A percentile compares a stretch with the other conserved stretches of the same genome.
Evolutionary conservation across 768 basidiomycete species (phyloP).

Genomic region (Gloeopeniophorella convolvens): DNA sequence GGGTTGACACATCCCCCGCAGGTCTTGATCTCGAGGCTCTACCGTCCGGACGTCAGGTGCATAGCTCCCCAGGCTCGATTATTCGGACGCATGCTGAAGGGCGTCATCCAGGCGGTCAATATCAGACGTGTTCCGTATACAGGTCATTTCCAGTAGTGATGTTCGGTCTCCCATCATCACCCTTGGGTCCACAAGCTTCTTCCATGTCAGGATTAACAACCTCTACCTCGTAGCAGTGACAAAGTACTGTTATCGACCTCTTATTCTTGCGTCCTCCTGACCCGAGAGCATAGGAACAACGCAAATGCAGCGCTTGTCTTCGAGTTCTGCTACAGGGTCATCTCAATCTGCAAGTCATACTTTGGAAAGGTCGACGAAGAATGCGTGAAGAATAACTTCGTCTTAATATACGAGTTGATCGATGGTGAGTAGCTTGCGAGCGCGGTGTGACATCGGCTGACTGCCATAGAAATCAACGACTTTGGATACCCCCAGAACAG

Average conservation of each 20-base stretch:
- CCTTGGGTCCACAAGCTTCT: slow-evolving; percentile 96
- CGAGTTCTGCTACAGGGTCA: slow-evolving; percentile 96
- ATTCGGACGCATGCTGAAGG: not conserved
- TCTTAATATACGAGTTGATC: slow-evolving; percentile 94
- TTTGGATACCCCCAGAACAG: slow-evolving; percentile 99
- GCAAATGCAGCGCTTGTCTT: slow-evolving; percentile 97
- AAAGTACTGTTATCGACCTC: slow-evolving; percentile 51
- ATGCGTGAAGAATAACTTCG: slow-evolving; percentile 98
- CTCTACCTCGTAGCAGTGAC: slow-evolving; percentile 94
- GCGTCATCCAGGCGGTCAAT: slow-evolving; percentile 73
- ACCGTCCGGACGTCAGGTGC: slow-evolving; percentile 95
- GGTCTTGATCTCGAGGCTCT: slow-evolving; percentile 95
- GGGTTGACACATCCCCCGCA: slow-evolving; percentile 27
- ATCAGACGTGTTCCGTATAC: slow-evolving; percentile 96
- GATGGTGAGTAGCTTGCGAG: slow-evolving; percentile 57
- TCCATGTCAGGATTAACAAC: slow-evolving; percentile 94
- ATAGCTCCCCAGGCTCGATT: not conserved
- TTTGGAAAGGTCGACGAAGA: slow-evolving; percentile 99
- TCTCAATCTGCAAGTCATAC: slow-evolving; percentile 89
- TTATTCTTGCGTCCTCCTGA: not conserved
- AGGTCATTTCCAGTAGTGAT: slow-evolving; percentile 96
- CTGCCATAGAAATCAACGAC: slow-evolving; percentile 82
- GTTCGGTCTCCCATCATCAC: slow-evolving; percentile 97
- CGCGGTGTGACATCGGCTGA: not conserved
- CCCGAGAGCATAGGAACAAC: slow-evolving; percentile 57